Evolutionary conservation across 208 protist genomes (phyloP).

Genomic region (Crithidia mellificae): DNA sequence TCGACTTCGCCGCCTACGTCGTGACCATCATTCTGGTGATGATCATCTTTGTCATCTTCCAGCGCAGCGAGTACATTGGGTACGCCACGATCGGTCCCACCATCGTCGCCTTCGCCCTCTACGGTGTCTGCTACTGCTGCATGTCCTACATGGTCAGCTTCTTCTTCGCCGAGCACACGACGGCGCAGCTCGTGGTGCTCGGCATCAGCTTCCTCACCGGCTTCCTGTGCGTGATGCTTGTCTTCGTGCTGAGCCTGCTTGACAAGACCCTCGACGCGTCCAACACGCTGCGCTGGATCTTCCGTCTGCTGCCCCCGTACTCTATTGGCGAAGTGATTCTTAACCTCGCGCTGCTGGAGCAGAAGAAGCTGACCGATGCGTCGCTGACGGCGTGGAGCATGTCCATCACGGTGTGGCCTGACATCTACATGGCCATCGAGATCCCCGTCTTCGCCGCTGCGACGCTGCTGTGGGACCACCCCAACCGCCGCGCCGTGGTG

Average conservation of each 20-base stretch:
- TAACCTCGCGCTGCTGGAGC: slow-evolving; percentile 48
- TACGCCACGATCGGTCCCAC: slow-evolving; percentile 37
- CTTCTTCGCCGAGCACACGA: slow-evolving; percentile 62
- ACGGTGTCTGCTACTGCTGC: slow-evolving; percentile 57
- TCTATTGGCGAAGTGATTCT: slow-evolving; percentile 82
- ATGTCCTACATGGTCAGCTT: slow-evolving; percentile 64
- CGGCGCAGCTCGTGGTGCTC: slow-evolving; percentile 67
- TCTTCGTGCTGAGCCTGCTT: slow-evolving; percentile 51
- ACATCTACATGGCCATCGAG: slow-evolving; percentile 67
- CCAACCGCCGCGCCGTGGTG: slow-evolving; percentile 37
- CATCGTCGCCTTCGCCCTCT: slow-evolving; percentile 54
- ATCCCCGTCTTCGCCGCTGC: slow-evolving; percentile 57
- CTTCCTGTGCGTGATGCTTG: slow-evolving; percentile 66
- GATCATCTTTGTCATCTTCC: slow-evolving; percentile 71
- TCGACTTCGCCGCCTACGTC: slow-evolving; percentile 67
- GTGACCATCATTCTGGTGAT: slow-evolving; percentile 61
- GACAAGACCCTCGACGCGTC: slow-evolving; percentile 42
- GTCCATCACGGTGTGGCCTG: slow-evolving; percentile 44
- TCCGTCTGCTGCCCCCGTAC: slow-evolving; percentile 75
- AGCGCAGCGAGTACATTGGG: slow-evolving; percentile 60
- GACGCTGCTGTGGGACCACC: slow-evolving; percentile 72
- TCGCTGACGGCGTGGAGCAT: slow-evolving; percentile 38
- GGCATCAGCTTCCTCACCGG: slow-evolving; percentile 78
- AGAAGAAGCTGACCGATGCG: slow-evolving; percentile 29
- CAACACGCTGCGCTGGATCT: slow-evolving; percentile 49